Percentiles rank a stretch among this genome's conserved stretches.
Conservation (phyloP, 1,284 basidiomycete genomes). For the Irpex rosettiformis region DNA sequence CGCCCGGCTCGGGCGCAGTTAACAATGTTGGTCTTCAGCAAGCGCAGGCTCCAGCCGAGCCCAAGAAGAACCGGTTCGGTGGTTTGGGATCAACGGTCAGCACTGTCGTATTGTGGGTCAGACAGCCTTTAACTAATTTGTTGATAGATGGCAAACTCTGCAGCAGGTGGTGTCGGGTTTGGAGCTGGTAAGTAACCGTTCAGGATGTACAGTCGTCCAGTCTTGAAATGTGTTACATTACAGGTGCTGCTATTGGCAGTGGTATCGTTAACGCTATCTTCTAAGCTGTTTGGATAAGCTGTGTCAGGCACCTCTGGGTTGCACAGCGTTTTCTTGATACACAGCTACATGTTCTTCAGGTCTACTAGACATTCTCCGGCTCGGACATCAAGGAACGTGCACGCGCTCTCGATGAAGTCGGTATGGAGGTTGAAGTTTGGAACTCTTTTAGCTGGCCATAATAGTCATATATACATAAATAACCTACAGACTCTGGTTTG, state of each 20-base stretch:
- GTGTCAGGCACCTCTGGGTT: not conserved
- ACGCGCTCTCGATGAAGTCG: no score
- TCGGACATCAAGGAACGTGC: no score
- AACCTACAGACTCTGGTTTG: not conserved
- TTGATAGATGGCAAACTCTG: conserved; percentile 57
- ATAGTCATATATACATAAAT: not conserved
- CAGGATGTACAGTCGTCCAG: conserved; percentile 4
- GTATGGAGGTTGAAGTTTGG: no score
- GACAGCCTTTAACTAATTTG: conserved; percentile 11
- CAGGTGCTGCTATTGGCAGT: conserved; percentile 38
- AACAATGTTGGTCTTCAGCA: conserved; percentile 31
- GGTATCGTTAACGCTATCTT: conserved; percentile 40
- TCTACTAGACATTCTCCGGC: no score
- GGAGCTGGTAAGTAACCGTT: conserved; percentile 43
- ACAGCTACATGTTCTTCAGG: not conserved
- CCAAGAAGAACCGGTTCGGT: conserved; percentile 56
- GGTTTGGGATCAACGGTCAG: conserved; percentile 55
- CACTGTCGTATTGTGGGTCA: conserved; percentile 12
- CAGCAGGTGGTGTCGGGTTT: conserved; percentile 70
- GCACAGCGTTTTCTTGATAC: not conserved
- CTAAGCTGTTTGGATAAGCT: conserved; percentile 18
- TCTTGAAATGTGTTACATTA: conserved; percentile 11
- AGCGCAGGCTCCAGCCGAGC: conserved; percentile 23
- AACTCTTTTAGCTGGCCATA: not conserved
- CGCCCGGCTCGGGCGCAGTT: conserved; percentile 29